phyloP scores from a whole-genome alignment of 1,284 basidiomycete species.

The Leccinum solheimii region DNA sequence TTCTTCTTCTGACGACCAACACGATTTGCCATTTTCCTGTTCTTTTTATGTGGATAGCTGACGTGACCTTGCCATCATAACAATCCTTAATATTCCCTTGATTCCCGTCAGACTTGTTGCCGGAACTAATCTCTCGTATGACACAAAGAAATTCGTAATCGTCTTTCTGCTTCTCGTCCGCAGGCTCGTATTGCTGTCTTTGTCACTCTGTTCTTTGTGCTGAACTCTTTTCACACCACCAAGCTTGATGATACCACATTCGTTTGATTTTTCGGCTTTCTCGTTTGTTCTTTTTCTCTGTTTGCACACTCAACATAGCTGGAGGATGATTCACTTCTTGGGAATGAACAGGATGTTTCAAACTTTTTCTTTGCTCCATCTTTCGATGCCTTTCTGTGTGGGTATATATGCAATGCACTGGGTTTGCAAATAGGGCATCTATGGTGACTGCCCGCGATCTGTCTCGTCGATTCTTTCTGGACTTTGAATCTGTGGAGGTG shows the following conservation, averaged over 20 bases:
- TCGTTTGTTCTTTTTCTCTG: background rate
- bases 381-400: background rate
- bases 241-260: constrained; percentile 23
- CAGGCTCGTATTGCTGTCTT: constrained; percentile 11
- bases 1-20: constrained; percentile 14
- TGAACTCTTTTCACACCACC: background rate
- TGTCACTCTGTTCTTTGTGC: background rate
- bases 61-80: constrained; percentile 14
- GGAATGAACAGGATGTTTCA: constrained; percentile 2
- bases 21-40: constrained; percentile 3
- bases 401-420: background rate
- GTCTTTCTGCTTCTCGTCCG: constrained; percentile 1
- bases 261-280: constrained; percentile 10
- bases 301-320: background rate
- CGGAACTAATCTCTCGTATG: constrained; percentile 26
- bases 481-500: background rate
- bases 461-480: background rate
- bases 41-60: constrained; percentile 12
- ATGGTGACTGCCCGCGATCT: background rate
- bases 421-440: background rate
- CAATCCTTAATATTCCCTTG: constrained; percentile 10
- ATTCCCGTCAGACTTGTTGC: constrained; percentile 16
- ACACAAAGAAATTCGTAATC: constrained; percentile 24
- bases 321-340: constrained; percentile 1
- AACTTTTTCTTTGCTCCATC: background rate